Conservation (phyloP, 1,139 yeast species). For the Arxiozyma heterogenica region DNA sequence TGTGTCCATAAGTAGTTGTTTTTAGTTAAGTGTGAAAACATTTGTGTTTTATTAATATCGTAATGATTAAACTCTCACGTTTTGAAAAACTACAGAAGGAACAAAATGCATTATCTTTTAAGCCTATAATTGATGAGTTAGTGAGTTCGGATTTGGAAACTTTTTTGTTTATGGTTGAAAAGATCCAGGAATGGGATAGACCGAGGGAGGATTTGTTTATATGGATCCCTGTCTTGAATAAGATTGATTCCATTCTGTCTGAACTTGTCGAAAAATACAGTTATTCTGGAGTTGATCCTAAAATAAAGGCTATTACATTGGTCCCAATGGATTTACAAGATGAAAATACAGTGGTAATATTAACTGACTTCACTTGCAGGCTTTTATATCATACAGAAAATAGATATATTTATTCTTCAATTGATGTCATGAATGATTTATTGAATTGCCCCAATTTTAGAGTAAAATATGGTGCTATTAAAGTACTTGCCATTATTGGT, state of each 20-base stretch:
- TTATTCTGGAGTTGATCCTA: conserved; percentile 22
- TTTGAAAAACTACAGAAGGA: conserved; percentile 28
- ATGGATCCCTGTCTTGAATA: conserved; percentile 70
- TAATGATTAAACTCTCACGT: conserved; percentile 27
- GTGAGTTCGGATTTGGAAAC: conserved; percentile 15
- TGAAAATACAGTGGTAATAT: conserved; percentile 38
- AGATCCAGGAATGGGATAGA: conserved; percentile 44
- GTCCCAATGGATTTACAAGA: conserved; percentile 41
- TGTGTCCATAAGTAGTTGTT: background rate
- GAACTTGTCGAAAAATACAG: conserved; percentile 45
- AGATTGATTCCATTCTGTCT: conserved; percentile 63
- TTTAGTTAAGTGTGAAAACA: background rate
- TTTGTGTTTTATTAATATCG: background rate
- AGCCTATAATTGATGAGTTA: conserved; percentile 28
- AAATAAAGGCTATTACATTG: conserved; percentile 39
- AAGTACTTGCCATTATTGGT: conserved; percentile 52
- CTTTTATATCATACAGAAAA: conserved; percentile 65
- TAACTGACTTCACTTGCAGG: conserved; percentile 53
- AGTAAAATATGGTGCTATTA: conserved; percentile 54
- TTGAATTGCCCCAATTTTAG: conserved; percentile 52
- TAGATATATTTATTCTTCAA: conserved; percentile 57
- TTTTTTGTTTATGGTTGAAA: conserved; percentile 20
- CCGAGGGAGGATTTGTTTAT: conserved; percentile 66
- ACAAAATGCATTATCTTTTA: conserved; percentile 23
- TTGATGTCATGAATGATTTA: conserved; percentile 52